Percentiles rank a stretch among this genome's conserved stretches.
Conservation (phyloP, 2,329 filamentous ascomycete species). For the Rhynchosporium secalis region DNA sequence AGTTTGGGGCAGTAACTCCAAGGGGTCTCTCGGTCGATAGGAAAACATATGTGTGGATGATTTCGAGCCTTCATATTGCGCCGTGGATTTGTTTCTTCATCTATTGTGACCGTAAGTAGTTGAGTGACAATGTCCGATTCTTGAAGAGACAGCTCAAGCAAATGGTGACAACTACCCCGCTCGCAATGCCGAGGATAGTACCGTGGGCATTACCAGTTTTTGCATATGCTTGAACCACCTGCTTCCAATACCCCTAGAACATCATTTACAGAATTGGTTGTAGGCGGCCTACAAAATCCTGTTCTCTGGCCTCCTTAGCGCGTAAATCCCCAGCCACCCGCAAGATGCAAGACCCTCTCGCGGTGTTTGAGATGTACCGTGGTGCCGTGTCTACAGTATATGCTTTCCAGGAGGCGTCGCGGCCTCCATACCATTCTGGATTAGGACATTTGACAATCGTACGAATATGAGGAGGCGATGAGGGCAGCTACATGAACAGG, state of each 20-base stretch:
- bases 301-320: not conserved
- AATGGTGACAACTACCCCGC: constrained; percentile 4
- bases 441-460: not conserved
- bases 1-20: not conserved
- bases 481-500: not conserved
- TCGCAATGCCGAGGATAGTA: constrained; percentile 1
- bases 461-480: not conserved
- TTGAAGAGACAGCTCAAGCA: not conserved
- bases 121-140: not conserved
- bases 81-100: not conserved
- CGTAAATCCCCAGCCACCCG: not conserved
- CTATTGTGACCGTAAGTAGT: not conserved
- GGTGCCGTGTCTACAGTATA: constrained; percentile 1
- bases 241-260: not conserved
- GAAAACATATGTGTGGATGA: not conserved
- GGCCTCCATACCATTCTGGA: not conserved
- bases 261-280: not conserved
- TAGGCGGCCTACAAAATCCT: not conserved
- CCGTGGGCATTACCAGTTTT: not conserved
- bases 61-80: not conserved
- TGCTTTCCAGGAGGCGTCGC: not conserved
- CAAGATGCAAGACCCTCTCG: not conserved
- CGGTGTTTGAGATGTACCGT: not conserved
- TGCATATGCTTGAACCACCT: not conserved
- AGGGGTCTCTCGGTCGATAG: not conserved